phyloP scores from a whole-genome alignment of 202 grass and related monocot genomes.

The Zoysia matrella region DNA sequence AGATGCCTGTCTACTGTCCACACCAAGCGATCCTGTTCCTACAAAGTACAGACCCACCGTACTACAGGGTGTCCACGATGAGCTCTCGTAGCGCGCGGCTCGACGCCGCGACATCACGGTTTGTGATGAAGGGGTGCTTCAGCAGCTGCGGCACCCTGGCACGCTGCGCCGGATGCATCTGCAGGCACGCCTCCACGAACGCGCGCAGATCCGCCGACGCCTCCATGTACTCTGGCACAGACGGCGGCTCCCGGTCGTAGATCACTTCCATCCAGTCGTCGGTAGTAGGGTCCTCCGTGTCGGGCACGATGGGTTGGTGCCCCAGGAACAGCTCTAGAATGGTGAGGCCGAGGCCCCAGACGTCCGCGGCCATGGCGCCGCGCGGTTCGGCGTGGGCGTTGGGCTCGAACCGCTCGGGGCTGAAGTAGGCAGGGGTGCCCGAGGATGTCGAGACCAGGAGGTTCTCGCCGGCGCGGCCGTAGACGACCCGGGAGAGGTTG shows the following conservation, averaged over 20 bases:
- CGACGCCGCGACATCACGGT: constrained; percentile 14
- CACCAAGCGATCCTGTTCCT: too few relatives aligned
- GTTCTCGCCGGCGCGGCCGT: too few relatives aligned
- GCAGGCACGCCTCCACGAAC: constrained; percentile 55
- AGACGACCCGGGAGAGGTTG: too few relatives aligned
- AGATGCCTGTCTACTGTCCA: too few relatives aligned
- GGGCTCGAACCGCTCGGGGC: constrained; percentile 18
- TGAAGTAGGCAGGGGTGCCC: constrained; percentile 50
- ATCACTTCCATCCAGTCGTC: constrained; percentile 33
- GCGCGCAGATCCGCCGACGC: constrained; percentile 36
- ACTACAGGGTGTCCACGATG: background rate
- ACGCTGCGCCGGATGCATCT: constrained; percentile 46
- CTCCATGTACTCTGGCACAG: constrained; percentile 20
- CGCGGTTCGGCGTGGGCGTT: constrained; percentile 8
- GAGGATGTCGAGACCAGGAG: too few relatives aligned
- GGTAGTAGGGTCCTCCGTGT: background rate
- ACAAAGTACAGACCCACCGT: too few relatives aligned
- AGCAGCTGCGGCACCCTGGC: constrained; percentile 49
- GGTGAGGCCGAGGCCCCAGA: constrained; percentile 63
- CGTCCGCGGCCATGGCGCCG: constrained; percentile 47
- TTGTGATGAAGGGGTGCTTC: constrained; percentile 45
- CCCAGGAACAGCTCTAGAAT: constrained; percentile 54
- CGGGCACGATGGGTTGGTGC: constrained; percentile 10
- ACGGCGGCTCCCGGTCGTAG: constrained; percentile 39
- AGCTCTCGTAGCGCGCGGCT: background rate